phyloP scores from a whole-genome alignment of 805 yeast genomes.

The Starmera quercuum region DNA sequence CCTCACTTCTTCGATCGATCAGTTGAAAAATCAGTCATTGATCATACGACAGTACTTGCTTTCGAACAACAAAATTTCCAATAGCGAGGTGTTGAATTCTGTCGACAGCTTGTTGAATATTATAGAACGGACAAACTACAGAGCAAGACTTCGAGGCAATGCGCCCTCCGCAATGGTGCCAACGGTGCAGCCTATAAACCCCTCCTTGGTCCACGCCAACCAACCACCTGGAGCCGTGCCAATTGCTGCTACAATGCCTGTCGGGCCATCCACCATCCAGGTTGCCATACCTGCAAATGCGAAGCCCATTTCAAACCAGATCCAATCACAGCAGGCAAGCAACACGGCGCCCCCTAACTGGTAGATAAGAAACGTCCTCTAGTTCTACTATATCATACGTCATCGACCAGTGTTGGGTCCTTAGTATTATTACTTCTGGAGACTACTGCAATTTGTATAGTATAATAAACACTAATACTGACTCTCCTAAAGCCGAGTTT shows the following conservation, averaged over 20 bases:
- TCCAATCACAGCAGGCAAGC: too few relatives aligned
- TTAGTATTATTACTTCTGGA: too few relatives aligned
- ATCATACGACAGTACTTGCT: constrained; percentile 38
- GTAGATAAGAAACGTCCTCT: too few relatives aligned
- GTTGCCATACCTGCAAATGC: too few relatives aligned
- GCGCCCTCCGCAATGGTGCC: constrained; percentile 18
- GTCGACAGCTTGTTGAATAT: constrained; percentile 17
- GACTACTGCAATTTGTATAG: too few relatives aligned
- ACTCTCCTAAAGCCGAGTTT: too few relatives aligned
- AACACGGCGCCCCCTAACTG: too few relatives aligned
- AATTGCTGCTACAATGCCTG: not conserved
- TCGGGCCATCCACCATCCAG: not conserved
- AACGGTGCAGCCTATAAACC: constrained; percentile 22
- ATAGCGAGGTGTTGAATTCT: constrained; percentile 38
- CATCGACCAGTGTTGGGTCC: too few relatives aligned
- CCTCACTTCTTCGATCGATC: constrained; percentile 49
- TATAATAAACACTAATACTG: too few relatives aligned
- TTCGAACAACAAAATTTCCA: constrained; percentile 26
- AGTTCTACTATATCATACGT: too few relatives aligned
- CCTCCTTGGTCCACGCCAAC: constrained; percentile 15
- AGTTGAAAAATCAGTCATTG: constrained; percentile 50
- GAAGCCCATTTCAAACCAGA: too few relatives aligned
- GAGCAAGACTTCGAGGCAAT: constrained; percentile 19
- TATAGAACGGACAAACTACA: constrained; percentile 17
- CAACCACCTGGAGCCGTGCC: constrained; percentile 4